Evolutionary conservation across 2,329 filamentous ascomycete genomes (phyloP).

Genomic region (Trichoderma simmonsii): DNA sequence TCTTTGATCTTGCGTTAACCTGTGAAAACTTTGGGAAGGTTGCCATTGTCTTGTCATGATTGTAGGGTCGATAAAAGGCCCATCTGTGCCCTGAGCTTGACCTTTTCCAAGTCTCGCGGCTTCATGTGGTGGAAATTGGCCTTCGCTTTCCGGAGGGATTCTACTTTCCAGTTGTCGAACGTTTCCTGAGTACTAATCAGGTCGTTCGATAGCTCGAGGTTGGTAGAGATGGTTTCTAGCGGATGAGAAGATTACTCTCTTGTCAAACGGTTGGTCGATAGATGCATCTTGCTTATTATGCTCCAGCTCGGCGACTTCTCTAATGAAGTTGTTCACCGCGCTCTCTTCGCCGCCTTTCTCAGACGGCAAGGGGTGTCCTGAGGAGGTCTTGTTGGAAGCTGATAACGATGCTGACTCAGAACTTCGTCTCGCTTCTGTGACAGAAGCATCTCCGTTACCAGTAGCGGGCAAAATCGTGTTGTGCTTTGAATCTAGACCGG

Average conservation of each 20-base stretch:
- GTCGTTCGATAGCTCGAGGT: slow-evolving; percentile 11
- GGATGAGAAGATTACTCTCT: not conserved
- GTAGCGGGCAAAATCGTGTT: not conserved
- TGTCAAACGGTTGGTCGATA: not conserved
- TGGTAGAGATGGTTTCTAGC: not conserved
- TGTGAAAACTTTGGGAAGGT: not conserved
- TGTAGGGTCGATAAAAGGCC: not conserved
- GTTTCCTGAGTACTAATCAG: slow-evolving; percentile 23
- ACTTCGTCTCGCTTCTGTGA: not conserved
- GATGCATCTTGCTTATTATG: not conserved
- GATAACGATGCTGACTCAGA: not conserved
- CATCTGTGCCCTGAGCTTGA: not conserved
- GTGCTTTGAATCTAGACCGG: not conserved
- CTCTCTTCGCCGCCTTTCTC: not conserved
- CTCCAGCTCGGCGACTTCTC: not conserved
- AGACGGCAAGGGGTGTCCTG: not conserved
- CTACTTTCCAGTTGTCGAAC: not conserved
- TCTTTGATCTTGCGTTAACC: not conserved
- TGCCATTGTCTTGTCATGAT: not conserved
- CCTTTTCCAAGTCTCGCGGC: not conserved
- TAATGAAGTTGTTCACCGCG: not conserved
- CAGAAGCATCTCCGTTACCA: not conserved
- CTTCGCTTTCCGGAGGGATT: not conserved
- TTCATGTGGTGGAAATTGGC: not conserved
- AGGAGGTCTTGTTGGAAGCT: not conserved